Base-by-base conservation (phyloP, 306 rosid species). In the Oemleria cerasiformis region DNA sequence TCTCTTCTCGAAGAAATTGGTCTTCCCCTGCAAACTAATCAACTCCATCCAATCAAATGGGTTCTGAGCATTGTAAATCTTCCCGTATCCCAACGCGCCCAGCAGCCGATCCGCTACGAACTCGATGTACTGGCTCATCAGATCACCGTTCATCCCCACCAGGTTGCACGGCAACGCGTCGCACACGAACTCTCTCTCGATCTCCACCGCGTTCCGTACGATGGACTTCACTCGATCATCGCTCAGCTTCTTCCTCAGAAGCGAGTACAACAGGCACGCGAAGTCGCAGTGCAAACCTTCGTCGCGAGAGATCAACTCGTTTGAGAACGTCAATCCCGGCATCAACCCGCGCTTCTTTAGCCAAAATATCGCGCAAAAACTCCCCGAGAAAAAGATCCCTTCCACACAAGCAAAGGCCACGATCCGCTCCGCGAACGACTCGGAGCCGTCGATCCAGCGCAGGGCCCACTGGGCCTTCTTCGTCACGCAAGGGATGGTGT, bases 21-120 rank as follows among this genome's bases (percentile, higher is more conserved):
- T 90, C 75, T 92, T 92, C 21, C 98, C 96, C 67, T 92, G 96
- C 65, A 92, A 75, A 1, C 97, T 90, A n/a, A 92, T 92, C 79
- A 92, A 62, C 74, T 92, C 98, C 98, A 92, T 92, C 98, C 98
- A 92, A 70, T 90, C 98, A 25, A 92, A 92, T 0, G 98, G 98
- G 65, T 92, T 92, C 65, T 70, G 85, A 0, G 55, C 92, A 39
- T 84, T 70, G n/a, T 88, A 92, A 0, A 90, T 53, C 73, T 85
- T 92, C 1, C 75, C 86, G 6, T 64, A 85, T 15, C 97, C 98
- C 13, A 92, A 75, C 6, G 88, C 85, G 0, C 62, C 90, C 71
- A 92, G 3, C 49, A 92, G 79, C 47, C 98, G 64, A n/a, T 92
- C 96, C 0, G 98, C 96, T 0, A 92, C 96, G 23, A 86, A 92